Evolutionary conservation across 371 early-diverging fungal species (phyloP), one percentile per base, ranked within the genome.

Genomic region (Mortierella sp.): DNA sequence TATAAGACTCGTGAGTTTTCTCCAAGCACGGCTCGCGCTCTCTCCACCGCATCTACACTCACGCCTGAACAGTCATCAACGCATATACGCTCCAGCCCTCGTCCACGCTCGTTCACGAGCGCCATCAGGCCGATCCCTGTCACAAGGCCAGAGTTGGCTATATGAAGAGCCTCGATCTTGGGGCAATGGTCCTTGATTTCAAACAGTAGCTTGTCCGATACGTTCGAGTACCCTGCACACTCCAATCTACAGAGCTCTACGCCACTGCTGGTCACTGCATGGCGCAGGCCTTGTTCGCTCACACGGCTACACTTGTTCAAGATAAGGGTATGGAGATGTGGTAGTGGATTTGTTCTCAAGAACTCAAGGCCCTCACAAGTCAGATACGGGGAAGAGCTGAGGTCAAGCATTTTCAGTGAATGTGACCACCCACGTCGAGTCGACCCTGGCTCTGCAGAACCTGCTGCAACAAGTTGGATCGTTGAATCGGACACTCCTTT

Each of bases 361-460:
- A 54, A 30, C 1, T 43, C 49, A 3, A 74, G 52, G 2, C 80
- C 69, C 2, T 75, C 49, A n/a, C 35, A 60, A 10, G 72, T 75
- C 28, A 80, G 49, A 35, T 75, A 80, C 8, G 80, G 75, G 12
- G 80, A 75, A 9, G 43, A 75, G 40, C 75, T 75, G 20, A 80
- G 71, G 32, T 80, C 71, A n/a, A 80, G 72, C 80, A 80, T 75
- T 60, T 28, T 66, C 30, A 80, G 47, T 22, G 80, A 75, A 20
- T 65, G 62, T 1, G 80, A 72, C 80, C 80, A 80, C 1, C 80
- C 80, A 1, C 67, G 70, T 39, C 74, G 62, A 6, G 54, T 49
- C 47, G 78, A 51, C 52, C 43, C 67, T 63, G 28, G 6, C n/a
- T 55, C 62, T 45, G 35, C 60, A 1, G 59, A 6, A 8, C 70